Percentiles rank a stretch among this genome's conserved stretches.
Evolutionary conservation across 2,329 filamentous ascomycete genomes (phyloP).

Genomic region (Alternaria incomplexa): DNA sequence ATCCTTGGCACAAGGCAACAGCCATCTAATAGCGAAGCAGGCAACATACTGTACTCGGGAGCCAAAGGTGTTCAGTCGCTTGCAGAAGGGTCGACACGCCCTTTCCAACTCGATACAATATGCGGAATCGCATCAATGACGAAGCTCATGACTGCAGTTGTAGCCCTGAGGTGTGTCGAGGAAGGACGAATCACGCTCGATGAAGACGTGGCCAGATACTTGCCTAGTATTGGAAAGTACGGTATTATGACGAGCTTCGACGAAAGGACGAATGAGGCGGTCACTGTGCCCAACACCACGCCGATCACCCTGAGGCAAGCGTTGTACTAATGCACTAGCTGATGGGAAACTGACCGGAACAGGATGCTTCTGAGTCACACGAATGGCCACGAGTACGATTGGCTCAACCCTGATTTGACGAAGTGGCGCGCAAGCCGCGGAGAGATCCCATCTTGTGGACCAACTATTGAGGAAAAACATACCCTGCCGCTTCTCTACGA

Average conservation of each 20-base stretch:
- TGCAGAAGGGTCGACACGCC: not conserved
- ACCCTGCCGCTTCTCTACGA: constrained; percentile 63
- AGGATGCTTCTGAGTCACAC: constrained; percentile 55
- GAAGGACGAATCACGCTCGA: constrained; percentile 30
- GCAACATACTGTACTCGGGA: constrained; percentile 8
- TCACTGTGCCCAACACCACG: constrained; percentile 37
- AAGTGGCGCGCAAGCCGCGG: constrained; percentile 39
- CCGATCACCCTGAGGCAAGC: constrained; percentile 51
- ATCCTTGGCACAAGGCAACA: not conserved
- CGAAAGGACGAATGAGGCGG: constrained; percentile 21
- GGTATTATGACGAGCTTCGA: constrained; percentile 32
- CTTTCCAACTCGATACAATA: constrained; percentile 18
- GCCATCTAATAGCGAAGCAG: not conserved
- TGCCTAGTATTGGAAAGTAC: constrained; percentile 44
- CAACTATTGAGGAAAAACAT: constrained; percentile 55
- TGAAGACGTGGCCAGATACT: constrained; percentile 15
- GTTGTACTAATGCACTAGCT: not conserved
- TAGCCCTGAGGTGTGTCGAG: constrained; percentile 28
- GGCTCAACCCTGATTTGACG: constrained; percentile 51
- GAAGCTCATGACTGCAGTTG: constrained; percentile 31
- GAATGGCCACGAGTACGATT: constrained; percentile 53
- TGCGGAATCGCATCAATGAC: constrained; percentile 57
- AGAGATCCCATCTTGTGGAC: constrained; percentile 54
- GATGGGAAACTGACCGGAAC: not conserved
- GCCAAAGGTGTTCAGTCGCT: constrained; percentile 5